phyloP scores from a whole-genome alignment of 441 rosid genomes.

The Mallotus repandus region DNA sequence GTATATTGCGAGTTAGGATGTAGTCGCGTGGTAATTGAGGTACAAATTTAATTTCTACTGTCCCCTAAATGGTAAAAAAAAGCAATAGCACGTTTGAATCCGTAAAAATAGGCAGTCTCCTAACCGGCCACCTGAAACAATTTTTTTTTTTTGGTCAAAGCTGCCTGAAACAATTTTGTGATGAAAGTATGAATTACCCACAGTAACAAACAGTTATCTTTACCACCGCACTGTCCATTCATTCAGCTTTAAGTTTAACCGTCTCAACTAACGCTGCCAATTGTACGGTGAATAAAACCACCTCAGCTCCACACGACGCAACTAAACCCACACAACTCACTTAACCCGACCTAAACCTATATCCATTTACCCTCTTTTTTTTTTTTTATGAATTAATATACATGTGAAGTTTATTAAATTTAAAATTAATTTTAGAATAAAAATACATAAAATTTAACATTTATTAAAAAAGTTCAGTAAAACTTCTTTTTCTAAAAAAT shows the following conservation, averaged over 20 bases:
- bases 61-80: no score
- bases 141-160: no score
- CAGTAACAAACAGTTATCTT: background rate
- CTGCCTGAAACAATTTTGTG: background rate
- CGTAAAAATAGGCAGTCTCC: background rate
- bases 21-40: no score
- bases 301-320: background rate
- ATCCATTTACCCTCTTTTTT: background rate
- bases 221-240: no score
- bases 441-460: no score
- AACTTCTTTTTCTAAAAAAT: no score
- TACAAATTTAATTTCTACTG: no score
- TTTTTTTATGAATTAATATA: no score
- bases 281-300: conserved; percentile 6
- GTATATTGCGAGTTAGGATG: no score
- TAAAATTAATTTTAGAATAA: no score
- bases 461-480: no score
- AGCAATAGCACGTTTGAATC: background rate
- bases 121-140: background rate
- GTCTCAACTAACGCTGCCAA: conserved; percentile 9
- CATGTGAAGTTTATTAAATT: no score
- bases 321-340: background rate
- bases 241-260: conserved; percentile 17
- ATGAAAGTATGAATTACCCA: background rate
- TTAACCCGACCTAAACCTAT: background rate